Base-by-base conservation (phyloP, 371 early-diverging fungal genomes). In the Mucor circinelloides region DNA sequence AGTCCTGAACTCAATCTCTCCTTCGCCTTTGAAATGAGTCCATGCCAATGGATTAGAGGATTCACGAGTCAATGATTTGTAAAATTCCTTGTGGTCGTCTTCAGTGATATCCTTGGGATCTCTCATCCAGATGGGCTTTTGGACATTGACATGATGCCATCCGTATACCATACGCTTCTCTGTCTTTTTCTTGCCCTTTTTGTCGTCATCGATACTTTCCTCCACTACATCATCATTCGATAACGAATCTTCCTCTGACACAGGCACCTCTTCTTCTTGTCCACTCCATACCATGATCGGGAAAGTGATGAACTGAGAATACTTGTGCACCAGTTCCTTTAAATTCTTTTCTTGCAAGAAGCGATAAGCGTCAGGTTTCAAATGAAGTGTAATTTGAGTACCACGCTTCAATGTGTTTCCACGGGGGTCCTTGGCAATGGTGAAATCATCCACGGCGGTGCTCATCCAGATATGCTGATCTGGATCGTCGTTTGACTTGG, bases 101-200 rank as follows among this genome's bases (percentile, higher is more conserved):
- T 89, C 87, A 10, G 85, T 76, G 56, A 97, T 85, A 2, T 93
- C 87, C 64, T 89, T 88, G 52, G 95, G 87, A 27, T 88, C 84
- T 57, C 95, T 91, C 58, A 91, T 89, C 99, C 99, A 99, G 63
- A 98, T 89, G 27, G 97, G 97, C 78, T 94, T 94, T 75, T 90
- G 88, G 17, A 88, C 76, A 78, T 95, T 96, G 71, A 94, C 76
- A 46, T 87, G 84, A 19, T 85, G 80, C 77, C 91, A 93, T 10
- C 85, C 87, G 36, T 77, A 66, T 6, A 88, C 81, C 23, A 77
- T 68, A 9, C 83, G 67, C 3, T 82, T 87, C 55, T 85, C 79
- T 1, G 75, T 77, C 31, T 90, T 79, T 34, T 87, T 87, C 13
- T 85, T 78, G 6, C 17, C 76, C 28, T 90, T 78, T 31, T 78